phyloP scores from a whole-genome alignment of 371 early-diverging fungal genomes.

The Mortierella sp. region DNA sequence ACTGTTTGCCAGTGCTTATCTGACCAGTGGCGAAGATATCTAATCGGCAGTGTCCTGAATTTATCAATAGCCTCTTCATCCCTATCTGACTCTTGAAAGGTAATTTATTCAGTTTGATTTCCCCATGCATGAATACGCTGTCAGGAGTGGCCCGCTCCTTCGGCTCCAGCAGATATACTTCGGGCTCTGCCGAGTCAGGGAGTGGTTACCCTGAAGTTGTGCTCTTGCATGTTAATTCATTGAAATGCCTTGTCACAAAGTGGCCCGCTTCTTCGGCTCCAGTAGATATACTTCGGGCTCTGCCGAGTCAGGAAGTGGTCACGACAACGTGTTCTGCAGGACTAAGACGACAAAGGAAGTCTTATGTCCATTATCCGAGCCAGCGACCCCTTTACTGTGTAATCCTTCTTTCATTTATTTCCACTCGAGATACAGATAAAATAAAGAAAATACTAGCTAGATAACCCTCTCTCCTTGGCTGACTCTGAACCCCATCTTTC shows the following conservation, averaged over 20 bases:
- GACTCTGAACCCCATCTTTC: too few relatives aligned
- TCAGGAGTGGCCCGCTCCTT: conserved; percentile 29
- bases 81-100: conserved; percentile 15
- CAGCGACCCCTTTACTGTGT: too few relatives aligned
- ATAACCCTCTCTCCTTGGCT: too few relatives aligned
- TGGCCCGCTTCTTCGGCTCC: conserved; percentile 29
- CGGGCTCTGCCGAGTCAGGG: conserved; percentile 32
- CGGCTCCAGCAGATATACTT: conserved; percentile 23
- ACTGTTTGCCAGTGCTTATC: too few relatives aligned
- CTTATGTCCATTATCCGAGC: too few relatives aligned
- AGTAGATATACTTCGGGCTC: conserved; percentile 28
- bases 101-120: conserved; percentile 22
- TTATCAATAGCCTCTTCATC: too few relatives aligned
- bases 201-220: conserved; percentile 23
- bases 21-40: too few relatives aligned
- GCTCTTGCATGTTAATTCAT: neutral
- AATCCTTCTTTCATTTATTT: too few relatives aligned
- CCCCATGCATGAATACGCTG: conserved; percentile 21
- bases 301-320: conserved; percentile 28
- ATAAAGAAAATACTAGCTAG: too few relatives aligned
- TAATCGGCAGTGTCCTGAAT: too few relatives aligned
- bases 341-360: too few relatives aligned
- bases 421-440: too few relatives aligned
- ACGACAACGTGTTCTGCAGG: conserved; percentile 20
- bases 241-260: neutral